These are phyloP conservation scores for Magnolia kwangsiensis DNA, from an alignment of 164 flowering plant species.

Conservation along the genomic window DNA sequence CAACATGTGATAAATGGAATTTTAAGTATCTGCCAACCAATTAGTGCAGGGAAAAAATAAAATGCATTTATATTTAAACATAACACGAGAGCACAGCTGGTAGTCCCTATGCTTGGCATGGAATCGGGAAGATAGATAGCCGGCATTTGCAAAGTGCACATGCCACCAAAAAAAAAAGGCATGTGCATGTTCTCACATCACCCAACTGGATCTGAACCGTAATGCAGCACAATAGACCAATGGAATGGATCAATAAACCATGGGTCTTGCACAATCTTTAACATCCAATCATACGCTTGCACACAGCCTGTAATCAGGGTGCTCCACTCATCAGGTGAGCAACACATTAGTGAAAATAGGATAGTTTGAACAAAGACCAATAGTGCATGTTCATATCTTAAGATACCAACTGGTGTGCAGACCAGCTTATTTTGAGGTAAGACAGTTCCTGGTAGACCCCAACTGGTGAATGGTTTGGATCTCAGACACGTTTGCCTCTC, in stretches of 20 bases:
- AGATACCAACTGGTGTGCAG: too few relatives aligned
- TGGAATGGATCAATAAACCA: not conserved
- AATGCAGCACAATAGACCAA: not conserved
- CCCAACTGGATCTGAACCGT: not conserved
- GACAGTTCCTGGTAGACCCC: too few relatives aligned
- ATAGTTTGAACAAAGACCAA: too few relatives aligned
- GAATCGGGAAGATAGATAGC: not conserved
- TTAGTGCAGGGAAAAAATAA: not conserved
- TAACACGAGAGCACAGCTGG: not conserved
- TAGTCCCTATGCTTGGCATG: not conserved
- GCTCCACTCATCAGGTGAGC: not conserved
- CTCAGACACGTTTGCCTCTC: too few relatives aligned
- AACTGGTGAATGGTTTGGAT: too few relatives aligned
- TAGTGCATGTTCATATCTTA: too few relatives aligned
- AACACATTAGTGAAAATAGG: not conserved
- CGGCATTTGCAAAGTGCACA: not conserved
- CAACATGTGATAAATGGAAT: slow-evolving; percentile 4
- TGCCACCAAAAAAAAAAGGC: too few relatives aligned
- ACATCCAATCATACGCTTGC: not conserved
- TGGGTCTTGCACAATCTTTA: not conserved
- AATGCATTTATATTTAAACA: too few relatives aligned
- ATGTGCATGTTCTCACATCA: too few relatives aligned
- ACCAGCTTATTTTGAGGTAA: too few relatives aligned
- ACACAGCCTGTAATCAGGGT: not conserved
- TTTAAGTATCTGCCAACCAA: not conserved